phyloP scores from a whole-genome alignment of 2,329 filamentous ascomycete genomes.

The Cercospora nicotianae region DNA sequence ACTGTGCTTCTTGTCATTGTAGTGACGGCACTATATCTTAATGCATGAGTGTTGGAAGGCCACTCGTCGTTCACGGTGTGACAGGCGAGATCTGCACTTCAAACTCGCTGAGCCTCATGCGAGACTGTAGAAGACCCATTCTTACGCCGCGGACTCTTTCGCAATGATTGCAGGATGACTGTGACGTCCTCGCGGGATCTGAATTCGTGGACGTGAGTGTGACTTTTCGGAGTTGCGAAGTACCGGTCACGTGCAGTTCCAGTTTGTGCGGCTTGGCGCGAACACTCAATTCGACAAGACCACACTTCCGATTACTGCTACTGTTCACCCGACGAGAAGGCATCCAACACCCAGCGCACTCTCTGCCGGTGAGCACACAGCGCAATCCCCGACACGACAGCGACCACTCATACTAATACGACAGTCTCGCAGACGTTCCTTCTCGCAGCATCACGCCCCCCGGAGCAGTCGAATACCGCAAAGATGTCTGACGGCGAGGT shows the following conservation, averaged over 20 bases:
- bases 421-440: constrained; percentile 11
- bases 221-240: not conserved
- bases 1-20: not conserved
- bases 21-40: not conserved
- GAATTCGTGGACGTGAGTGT: not conserved
- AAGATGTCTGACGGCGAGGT: constrained; percentile 97
- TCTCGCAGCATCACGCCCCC: constrained; percentile 9
- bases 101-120: not conserved
- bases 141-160: not conserved
- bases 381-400: not conserved
- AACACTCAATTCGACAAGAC: constrained; percentile 1
- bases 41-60: not conserved
- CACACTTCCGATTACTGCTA: constrained; percentile 12
- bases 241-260: not conserved
- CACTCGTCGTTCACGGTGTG: not conserved
- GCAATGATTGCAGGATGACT: not conserved
- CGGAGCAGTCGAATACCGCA: constrained; percentile 23
- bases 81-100: not conserved
- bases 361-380: constrained; percentile 13
- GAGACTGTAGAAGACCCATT: not conserved
- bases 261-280: constrained; percentile 6
- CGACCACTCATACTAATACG: constrained; percentile 7
- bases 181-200: not conserved
- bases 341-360: constrained; percentile 17
- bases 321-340: constrained; percentile 14